phyloP scores from a whole-genome alignment of 2,329 filamentous ascomycete genomes.

The Fusarium buxicola region DNA sequence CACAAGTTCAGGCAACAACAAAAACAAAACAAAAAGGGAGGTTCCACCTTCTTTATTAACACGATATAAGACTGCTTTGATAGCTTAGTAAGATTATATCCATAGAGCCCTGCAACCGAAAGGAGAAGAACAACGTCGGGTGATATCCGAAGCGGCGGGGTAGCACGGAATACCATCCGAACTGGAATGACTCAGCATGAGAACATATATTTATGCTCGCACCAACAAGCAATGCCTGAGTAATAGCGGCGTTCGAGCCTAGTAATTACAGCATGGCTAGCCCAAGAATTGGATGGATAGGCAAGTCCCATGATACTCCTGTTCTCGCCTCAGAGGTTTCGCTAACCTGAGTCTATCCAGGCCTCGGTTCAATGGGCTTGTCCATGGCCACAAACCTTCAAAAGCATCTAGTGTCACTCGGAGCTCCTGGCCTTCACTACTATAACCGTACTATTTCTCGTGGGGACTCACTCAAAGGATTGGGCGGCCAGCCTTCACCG shows the following conservation, averaged over 20 bases:
- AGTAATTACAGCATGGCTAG: constrained; percentile 2
- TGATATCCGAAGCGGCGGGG: constrained; percentile 12
- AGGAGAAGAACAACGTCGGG: not conserved
- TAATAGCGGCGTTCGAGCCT: too few relatives aligned
- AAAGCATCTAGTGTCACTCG: constrained; percentile 49
- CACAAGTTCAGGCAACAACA: too few relatives aligned
- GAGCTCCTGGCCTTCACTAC: constrained; percentile 50
- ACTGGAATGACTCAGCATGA: not conserved
- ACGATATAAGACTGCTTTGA: too few relatives aligned
- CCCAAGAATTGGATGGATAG: constrained; percentile 33
- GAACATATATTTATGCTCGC: not conserved
- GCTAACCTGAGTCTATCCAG: constrained; percentile 33
- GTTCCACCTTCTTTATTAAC: too few relatives aligned
- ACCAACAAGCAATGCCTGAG: not conserved
- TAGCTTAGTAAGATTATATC: too few relatives aligned
- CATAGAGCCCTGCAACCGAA: too few relatives aligned
- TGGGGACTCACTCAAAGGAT: constrained; percentile 48
- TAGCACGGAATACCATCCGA: not conserved
- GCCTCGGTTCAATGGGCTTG: constrained; percentile 64
- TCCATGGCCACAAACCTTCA: constrained; percentile 64
- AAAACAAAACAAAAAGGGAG: too few relatives aligned
- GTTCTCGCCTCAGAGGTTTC: rapidly evolving
- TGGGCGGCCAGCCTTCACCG: constrained; percentile 45
- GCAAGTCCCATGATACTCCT: not conserved
- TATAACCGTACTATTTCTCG: constrained; percentile 62